Evolutionary conservation across 495 filamentous ascomycete species (phyloP), one percentile per base, ranked within the genome.

Genomic region (Lepraria neglecta): DNA sequence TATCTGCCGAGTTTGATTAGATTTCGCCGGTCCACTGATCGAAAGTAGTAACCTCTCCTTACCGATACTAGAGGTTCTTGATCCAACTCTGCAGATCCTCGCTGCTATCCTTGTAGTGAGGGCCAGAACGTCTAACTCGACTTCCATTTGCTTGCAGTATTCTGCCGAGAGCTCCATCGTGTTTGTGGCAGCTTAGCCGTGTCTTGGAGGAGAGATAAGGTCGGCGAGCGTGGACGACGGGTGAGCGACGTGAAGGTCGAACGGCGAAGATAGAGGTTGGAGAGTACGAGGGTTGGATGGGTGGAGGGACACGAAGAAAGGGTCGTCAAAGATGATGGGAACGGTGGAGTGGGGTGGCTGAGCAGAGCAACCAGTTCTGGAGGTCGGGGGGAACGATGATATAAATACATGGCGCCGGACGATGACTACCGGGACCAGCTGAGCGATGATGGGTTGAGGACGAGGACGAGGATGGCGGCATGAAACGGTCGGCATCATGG

Each of bases 1-100:
- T 58, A 62, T 58, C 31, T 62, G 42, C 7, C 28, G 28, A 43
- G 7, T 27, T 62, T n/a, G 30, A 62, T 62, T 28, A 62, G 30
- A 46, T 47, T 7, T 9, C 28, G 14, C 17, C 17, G 28, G 21
- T 62, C 30, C 24, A 62, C n/a, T 51, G 42, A 56, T 28, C 21
- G 4, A 9, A 35, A 24, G 28, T 30, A n/a, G 57, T 9, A 42
- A n/a, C n/a, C n/a, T 52, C 15, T n/a, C 30, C 44, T 58, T 58
- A 62, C 47, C 52, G n/a, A 10, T 40, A 17, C 33, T 30, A 60
- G 19, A 60, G 50, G 30, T 60, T n/a, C 11, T 60, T 60, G 30
- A 53, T 19, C 21, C 21, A 40, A 15, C 38, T 43, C 40, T 33
- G 24, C n/a, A 60, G 15, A 52, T 43, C 50, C 50, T 60, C 19